These are phyloP conservation scores for Penicillium odoratum DNA, from an alignment of 495 filamentous ascomycete species.

Conservation along the genomic window DNA sequence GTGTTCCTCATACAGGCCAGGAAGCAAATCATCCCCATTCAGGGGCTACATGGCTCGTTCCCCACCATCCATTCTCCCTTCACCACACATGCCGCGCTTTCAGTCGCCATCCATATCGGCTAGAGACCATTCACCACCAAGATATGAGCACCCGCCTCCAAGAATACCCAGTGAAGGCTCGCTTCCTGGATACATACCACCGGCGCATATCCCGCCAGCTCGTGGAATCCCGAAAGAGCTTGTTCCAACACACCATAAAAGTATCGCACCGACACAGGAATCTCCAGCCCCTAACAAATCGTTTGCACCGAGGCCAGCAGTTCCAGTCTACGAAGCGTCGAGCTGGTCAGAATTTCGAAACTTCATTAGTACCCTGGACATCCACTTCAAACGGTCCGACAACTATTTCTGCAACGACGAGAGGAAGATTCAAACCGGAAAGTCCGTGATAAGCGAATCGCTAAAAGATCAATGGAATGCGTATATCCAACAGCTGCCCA, in stretches of 20 bases:
- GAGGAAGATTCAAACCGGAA: constrained; percentile 3
- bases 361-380: not conserved
- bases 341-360: not conserved
- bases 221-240: too few relatives aligned
- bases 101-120: not conserved
- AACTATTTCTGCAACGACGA: not conserved
- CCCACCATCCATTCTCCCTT: not conserved
- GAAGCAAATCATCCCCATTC: not conserved
- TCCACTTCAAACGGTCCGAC: not conserved
- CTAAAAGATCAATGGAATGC: not conserved
- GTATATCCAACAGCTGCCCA: not conserved
- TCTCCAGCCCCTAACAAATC: too few relatives aligned
- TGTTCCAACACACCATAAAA: too few relatives aligned
- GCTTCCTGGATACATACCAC: too few relatives aligned
- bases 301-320: not conserved
- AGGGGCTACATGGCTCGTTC: not conserved
- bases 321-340: not conserved
- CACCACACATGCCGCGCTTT: too few relatives aligned
- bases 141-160: not conserved
- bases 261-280: too few relatives aligned
- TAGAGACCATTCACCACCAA: not conserved
- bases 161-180: too few relatives aligned
- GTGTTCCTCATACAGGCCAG: not conserved
- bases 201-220: too few relatives aligned
- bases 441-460: not conserved